Evolutionary conservation across 2,329 filamentous ascomycete genomes (phyloP).

Genomic region (Achaetomium macrosporum): DNA sequence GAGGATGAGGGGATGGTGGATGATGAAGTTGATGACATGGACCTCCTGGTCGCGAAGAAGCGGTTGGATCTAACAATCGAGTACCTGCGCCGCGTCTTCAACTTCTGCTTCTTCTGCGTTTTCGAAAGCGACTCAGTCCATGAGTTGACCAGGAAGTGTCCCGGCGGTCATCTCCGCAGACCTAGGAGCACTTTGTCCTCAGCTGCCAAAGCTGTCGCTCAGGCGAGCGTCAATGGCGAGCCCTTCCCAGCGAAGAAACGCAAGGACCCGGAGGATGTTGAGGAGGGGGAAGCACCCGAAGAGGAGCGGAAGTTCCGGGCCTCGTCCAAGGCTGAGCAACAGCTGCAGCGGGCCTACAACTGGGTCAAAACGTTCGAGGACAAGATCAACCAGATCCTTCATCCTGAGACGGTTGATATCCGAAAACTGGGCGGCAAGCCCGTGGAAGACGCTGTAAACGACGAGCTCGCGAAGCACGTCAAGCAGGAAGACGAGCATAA

Average conservation of each 20-base stretch:
- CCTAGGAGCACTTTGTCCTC: slow-evolving; percentile 80
- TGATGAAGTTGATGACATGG: slow-evolving; percentile 85
- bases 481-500: slow-evolving; percentile 98
- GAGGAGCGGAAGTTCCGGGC: slow-evolving; percentile 68
- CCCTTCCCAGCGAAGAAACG: slow-evolving; percentile 80
- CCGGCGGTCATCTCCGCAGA: slow-evolving; percentile 91
- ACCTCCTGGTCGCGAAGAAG: slow-evolving; percentile 89
- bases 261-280: slow-evolving; percentile 55
- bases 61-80: slow-evolving; percentile 93
- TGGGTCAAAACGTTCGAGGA: slow-evolving; percentile 99
- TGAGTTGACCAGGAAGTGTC: slow-evolving; percentile 90
- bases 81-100: slow-evolving; percentile 93
- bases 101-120: slow-evolving; percentile 99
- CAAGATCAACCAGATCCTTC: slow-evolving; percentile 86
- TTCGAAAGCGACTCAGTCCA: slow-evolving; percentile 98
- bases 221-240: slow-evolving; percentile 75
- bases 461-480: slow-evolving; percentile 79
- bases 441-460: slow-evolving; percentile 76
- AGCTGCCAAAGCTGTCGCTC: slow-evolving; percentile 76
- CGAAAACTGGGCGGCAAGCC: slow-evolving; percentile 86
- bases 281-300: slow-evolving; percentile 58
- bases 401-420: slow-evolving; percentile 81
- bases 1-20: slow-evolving; percentile 73
- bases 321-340: slow-evolving; percentile 75
- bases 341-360: slow-evolving; percentile 90